Base-by-base conservation (phyloP, 371 early-diverging fungal genomes). In the Dinochytrium kinnereticum region DNA sequence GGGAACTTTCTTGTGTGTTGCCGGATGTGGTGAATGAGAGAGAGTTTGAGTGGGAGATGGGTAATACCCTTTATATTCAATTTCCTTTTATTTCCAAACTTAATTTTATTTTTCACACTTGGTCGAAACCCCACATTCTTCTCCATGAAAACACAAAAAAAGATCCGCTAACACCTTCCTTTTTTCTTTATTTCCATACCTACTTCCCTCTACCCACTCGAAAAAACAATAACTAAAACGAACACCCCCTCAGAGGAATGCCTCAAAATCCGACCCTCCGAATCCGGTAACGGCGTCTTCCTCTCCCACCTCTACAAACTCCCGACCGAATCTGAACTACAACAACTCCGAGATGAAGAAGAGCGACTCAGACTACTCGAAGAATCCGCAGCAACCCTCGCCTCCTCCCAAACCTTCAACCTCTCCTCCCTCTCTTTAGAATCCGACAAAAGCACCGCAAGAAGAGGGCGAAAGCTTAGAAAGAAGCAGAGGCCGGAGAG, bases 1-100 rank as follows among this genome's bases (percentile, higher is more conserved):
- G 85, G 80, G 82, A 84, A 71, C 79, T 87, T 17, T 79, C 76
- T n/a, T 81, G 79, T 59, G 86, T 85, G 0, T 67, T 83, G 24
- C 82, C 84, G 0, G 80, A 80, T 24, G 78, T 83, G 15, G 37
- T 78, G 24, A 61, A 75, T 24, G 74, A 76, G 36, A 51, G 67
- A 44, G 68, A 72, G 28, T 57, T 71, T 36, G 76, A 79, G 1
- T 79, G 80, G 68, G 84, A 85, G 65, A 49, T 73, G 21, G 81
- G 80, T 80, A 44, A 15, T 7, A 44, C 13, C 44, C 59, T 26
- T n/a, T n/a, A n/a, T n/a, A n/a, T n/a, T n/a, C n/a, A n/a, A n/a
- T n/a, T n/a, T n/a, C n/a, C n/a, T n/a, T n/a, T n/a, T n/a, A n/a
- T n/a, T n/a, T n/a, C n/a, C n/a, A n/a, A n/a, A n/a, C n/a, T n/a